Percentiles rank a stretch among this genome's conserved stretches.
phyloP scores from a whole-genome alignment of 2,329 filamentous ascomycete genomes.

The Stemphylium vesicarium region DNA sequence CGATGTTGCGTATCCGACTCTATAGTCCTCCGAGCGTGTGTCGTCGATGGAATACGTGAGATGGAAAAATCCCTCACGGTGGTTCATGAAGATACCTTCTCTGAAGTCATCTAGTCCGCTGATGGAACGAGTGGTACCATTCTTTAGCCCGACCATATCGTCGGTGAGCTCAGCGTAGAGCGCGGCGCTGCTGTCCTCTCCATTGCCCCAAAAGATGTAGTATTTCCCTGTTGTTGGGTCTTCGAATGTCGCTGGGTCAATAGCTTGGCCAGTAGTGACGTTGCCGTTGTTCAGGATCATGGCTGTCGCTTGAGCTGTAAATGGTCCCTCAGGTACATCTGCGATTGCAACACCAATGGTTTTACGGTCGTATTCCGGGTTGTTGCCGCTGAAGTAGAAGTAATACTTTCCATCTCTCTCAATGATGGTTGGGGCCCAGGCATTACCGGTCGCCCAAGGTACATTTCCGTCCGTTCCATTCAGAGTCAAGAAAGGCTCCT shows the following conservation, averaged over 20 bases:
- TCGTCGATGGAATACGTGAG: conserved; percentile 40
- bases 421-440: conserved; percentile 39
- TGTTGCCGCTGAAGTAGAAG: conserved; percentile 40
- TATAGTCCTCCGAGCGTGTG: conserved; percentile 35
- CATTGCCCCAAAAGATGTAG: conserved; percentile 40
- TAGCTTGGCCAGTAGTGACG: conserved; percentile 32
- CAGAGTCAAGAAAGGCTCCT: conserved; percentile 32
- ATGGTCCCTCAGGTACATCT: conserved; percentile 29
- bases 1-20: conserved; percentile 36
- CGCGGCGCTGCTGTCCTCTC: conserved; percentile 3
- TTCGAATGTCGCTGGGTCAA: conserved; percentile 33
- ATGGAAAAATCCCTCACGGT: conserved; percentile 32
- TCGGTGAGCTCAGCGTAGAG: conserved; percentile 33
- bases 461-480: conserved; percentile 38
- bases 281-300: conserved; percentile 38
- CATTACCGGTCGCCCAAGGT: conserved; percentile 36
- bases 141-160: conserved; percentile 31
- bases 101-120: conserved; percentile 31
- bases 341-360: conserved; percentile 39
- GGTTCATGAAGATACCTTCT: conserved; percentile 36
- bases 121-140: conserved; percentile 18
- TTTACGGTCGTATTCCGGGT: conserved; percentile 33
- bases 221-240: conserved; percentile 35
- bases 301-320: conserved; percentile 31
- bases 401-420: conserved; percentile 31